These are phyloP conservation scores for Fusarium fujikuroi DNA, from an alignment of 2,329 filamentous ascomycete genomes.

Conservation along the genomic window DNA sequence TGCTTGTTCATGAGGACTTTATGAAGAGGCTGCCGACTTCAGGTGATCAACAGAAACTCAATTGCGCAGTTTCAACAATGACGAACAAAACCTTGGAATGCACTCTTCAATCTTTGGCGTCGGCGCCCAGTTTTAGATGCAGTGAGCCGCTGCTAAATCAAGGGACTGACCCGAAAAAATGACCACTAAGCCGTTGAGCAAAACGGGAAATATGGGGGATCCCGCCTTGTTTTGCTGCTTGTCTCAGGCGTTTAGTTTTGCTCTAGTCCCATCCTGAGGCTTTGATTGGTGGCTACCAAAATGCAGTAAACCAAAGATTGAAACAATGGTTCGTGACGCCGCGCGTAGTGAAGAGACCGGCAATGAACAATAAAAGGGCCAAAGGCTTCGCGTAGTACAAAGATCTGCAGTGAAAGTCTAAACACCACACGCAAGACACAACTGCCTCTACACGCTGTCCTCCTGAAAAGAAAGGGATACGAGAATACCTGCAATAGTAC, in stretches of 20 bases:
- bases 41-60: background rate
- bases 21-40: background rate
- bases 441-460: background rate
- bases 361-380: background rate
- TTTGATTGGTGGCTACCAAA: slow-evolving; percentile 19
- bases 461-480: slow-evolving; percentile 23
- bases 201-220: slow-evolving; percentile 37
- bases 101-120: slow-evolving; percentile 12
- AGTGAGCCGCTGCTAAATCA: slow-evolving; percentile 21
- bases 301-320: slow-evolving; percentile 4
- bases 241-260: slow-evolving; percentile 23
- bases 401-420: slow-evolving; percentile 3
- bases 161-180: slow-evolving; percentile 1
- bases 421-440: background rate
- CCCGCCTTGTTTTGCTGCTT: slow-evolving; percentile 23
- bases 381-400: background rate
- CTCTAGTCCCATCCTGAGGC: background rate
- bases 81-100: slow-evolving; percentile 12
- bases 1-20: background rate
- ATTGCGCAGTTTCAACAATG: background rate
- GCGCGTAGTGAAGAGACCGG: background rate
- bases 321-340: slow-evolving; percentile 29
- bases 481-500: slow-evolving; percentile 13
- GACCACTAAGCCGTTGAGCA: slow-evolving; percentile 11
- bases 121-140: slow-evolving; percentile 4